Evolutionary conservation across 169 alveolate species (phyloP).

Genomic region (Babesia sp.): DNA sequence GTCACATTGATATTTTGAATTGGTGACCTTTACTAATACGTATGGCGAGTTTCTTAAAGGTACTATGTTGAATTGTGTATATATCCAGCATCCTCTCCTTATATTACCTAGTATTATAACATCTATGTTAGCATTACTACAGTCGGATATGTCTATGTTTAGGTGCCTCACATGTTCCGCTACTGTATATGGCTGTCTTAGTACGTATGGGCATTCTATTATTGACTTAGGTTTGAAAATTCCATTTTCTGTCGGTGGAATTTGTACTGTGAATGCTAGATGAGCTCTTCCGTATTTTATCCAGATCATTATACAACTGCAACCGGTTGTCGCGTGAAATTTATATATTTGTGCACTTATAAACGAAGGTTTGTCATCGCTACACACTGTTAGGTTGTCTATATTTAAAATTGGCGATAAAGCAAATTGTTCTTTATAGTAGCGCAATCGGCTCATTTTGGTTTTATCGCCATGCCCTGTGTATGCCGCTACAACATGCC

Average conservation of each 20-base stretch:
- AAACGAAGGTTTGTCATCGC: not conserved
- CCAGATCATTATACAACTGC: not conserved
- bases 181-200: not conserved
- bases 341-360: too few relatives aligned
- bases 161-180: too few relatives aligned
- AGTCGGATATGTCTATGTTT: not conserved
- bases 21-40: not conserved
- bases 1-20: not conserved
- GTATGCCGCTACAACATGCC: not conserved
- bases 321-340: too few relatives aligned
- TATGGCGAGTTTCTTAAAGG: not conserved
- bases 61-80: slow-evolving; percentile 1
- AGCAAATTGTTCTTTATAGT: not conserved
- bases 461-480: not conserved
- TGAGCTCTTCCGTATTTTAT: not conserved
- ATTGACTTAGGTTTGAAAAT: not conserved
- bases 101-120: not conserved
- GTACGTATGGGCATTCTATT: not conserved
- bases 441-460: not conserved
- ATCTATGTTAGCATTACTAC: not conserved
- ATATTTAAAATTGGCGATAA: not conserved
- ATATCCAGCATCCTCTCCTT: not conserved
- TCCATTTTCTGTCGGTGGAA: not conserved
- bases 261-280: not conserved
- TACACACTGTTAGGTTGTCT: not conserved